Evolutionary conservation across 2,329 filamentous ascomycete species (phyloP).

Genomic region (Didymella glomerata): DNA sequence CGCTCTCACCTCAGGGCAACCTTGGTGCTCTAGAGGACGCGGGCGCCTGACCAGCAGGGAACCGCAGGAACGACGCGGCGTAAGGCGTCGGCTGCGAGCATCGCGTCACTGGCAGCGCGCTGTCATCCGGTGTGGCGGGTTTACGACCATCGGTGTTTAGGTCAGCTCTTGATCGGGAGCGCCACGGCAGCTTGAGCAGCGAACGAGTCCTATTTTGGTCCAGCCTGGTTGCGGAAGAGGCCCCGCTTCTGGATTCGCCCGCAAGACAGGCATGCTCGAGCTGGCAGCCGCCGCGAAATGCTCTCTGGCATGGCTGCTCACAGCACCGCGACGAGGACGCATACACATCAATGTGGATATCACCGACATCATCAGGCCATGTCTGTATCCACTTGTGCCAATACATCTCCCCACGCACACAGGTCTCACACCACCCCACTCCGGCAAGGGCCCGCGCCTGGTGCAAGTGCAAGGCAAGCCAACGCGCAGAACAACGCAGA

Average conservation of each 20-base stretch:
- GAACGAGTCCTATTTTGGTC: conserved; percentile 35
- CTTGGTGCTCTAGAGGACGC: conserved; percentile 13
- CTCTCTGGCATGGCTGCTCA: conserved; percentile 9
- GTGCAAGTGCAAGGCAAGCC: conserved; percentile 23
- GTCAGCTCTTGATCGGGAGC: conserved; percentile 38
- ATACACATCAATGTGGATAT: conserved; percentile 11
- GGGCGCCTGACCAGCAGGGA: conserved; percentile 32
- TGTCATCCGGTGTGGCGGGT: conserved; percentile 47
- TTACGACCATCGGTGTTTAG: conserved; percentile 32
- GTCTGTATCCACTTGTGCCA: conserved; percentile 13
- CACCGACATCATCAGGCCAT: conserved; percentile 12
- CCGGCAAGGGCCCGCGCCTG: conserved; percentile 20
- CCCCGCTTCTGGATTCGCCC: conserved; percentile 36
- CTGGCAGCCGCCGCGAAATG: conserved; percentile 13
- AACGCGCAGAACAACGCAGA: conserved; percentile 23
- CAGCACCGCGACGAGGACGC: neutral
- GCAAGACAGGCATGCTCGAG: conserved; percentile 27
- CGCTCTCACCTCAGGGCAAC: conserved; percentile 10
- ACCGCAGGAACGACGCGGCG: conserved; percentile 22
- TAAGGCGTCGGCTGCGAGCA: conserved; percentile 31
- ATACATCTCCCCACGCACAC: conserved; percentile 12
- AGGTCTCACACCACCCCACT: conserved; percentile 24
- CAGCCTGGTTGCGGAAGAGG: conserved; percentile 34
- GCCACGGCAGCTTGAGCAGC: conserved; percentile 26
- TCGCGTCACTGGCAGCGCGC: conserved; percentile 39